Evolutionary conservation across 164 flowering plant species (phyloP), one percentile per base, ranked within the genome.

Genomic region (Magnolia sinica): DNA sequence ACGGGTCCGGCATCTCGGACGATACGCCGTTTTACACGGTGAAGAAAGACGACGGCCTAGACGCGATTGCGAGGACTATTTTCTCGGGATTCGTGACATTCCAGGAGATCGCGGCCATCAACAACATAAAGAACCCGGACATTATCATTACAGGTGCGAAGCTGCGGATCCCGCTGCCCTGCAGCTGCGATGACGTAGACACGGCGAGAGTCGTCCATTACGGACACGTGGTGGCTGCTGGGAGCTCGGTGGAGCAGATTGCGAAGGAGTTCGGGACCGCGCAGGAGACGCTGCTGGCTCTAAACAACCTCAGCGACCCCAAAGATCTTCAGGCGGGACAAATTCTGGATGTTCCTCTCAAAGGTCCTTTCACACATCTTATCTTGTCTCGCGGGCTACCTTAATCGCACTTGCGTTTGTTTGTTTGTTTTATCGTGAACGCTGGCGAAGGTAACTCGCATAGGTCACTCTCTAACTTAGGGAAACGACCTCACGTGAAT

Each of bases 151-250:
- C 77, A 4, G 91, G 89, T 61, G 90, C 85, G 80, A 7, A 72
- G 78, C 81, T 93, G 75, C 64, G 81, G 86, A 91, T 93, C 51
- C 97, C 97, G 31, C 81, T 93, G 67, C 97, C 97, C 0, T 91
- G 97, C 72, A 90, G 94, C 87, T 93, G 97, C 78, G 95, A 93
- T 59, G 78, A 79, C 0, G 93, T 90, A 80, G 90, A 87, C 2
- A 5, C 22, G 24, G 8, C 22, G 24, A 58, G 61, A 58, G 91
- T 87, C 52, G 88, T 87, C 5, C 98, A 93, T 64, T 90, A 93
- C 80, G 94, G 86, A 14, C 87, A 89, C 78, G 76, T 86, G 80
- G 98, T 90, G 76, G 64, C 75, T 13, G 0, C 14, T 0, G 87
- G 87, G 20, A 87, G 88, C 83, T 5, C 89, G 9, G 79, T 91